Evolutionary conservation across 2,329 filamentous ascomycete genomes (phyloP).

Genomic region (Cladosporium phlei): DNA sequence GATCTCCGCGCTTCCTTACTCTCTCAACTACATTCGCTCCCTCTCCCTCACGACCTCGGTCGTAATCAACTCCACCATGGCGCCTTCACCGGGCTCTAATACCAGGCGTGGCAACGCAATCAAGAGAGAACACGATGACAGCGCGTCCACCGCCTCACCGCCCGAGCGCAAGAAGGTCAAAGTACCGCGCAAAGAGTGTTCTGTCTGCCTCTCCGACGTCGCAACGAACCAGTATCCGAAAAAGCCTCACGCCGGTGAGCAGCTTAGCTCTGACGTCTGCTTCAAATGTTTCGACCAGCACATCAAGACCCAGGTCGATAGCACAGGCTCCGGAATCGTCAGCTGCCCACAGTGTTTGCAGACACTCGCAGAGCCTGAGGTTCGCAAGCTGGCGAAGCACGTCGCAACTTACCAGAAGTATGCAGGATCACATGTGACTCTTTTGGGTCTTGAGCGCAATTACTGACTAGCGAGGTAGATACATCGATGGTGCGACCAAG

Average conservation of each 20-base stretch:
- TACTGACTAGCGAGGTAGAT: slow-evolving; percentile 11
- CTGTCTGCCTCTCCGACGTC: slow-evolving; percentile 16
- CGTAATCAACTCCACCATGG: no score
- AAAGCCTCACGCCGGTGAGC: background rate
- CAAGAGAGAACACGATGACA: no score
- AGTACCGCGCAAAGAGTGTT: slow-evolving; percentile 14
- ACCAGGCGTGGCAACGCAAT: no score
- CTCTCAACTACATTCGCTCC: no score
- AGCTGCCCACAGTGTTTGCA: slow-evolving; percentile 20
- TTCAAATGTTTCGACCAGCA: slow-evolving; percentile 21
- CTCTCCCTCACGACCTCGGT: no score
- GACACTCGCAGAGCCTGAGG: slow-evolving; percentile 15
- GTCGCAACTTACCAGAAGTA: slow-evolving; percentile 14
- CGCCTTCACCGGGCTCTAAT: no score
- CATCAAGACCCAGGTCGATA: slow-evolving; percentile 12
- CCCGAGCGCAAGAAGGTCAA: background rate
- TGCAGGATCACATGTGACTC: background rate
- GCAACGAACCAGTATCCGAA: slow-evolving; percentile 13
- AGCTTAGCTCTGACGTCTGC: slow-evolving; percentile 13
- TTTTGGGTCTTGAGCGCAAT: background rate
- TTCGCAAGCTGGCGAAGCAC: slow-evolving; percentile 14
- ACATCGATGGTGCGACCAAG: slow-evolving; percentile 16
- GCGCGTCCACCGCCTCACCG: no score
- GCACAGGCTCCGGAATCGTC: slow-evolving; percentile 3
- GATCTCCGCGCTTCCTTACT: no score